Evolutionary conservation across 768 basidiomycete species (phyloP), one percentile per base, ranked within the genome.

Genomic region (Kwoniella bestiolae): DNA sequence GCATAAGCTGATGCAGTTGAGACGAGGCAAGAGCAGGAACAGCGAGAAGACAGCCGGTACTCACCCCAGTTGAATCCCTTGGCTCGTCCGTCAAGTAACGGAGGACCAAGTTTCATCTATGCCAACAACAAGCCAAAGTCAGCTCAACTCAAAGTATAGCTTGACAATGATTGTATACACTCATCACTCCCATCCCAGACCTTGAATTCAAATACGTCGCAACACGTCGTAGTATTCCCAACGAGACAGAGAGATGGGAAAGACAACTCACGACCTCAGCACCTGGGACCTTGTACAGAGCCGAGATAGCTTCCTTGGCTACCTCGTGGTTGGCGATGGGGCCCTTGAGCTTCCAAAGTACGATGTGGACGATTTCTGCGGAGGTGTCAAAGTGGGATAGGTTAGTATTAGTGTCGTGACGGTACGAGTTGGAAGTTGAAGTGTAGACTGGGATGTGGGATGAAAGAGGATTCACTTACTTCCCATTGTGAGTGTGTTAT

Each of bases 31-130:
- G 45, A 60, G 49, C 21, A 3, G 28, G 32, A 60, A 18, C 46
- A 26, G 34, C 14, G 5, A 26, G 28, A 5, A 9, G 50, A 21
- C 12, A 21, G 46, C 11, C 28, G 23, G 51, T 21, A 63, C 75
- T 63, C 31, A 80, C 79, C 79, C 66, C 66, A 79, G 60, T 80
- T 74, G 47, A 66, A 80, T 0, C 79, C 79, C 65, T 80, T 80
- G 28, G 76, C 72, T 12, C 79, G 59, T 32, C 63, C 79, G 26
- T 77, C 74, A 23, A 79, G 63, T 49, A 76, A 32, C 8, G 79
- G 75, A 4, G 77, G 75, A 61, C 76, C 77, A 35, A 80, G 75
- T 23, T 73, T 61, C 60, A 75, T 58, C 70, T 71, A 49, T 11
- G 18, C 18, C n/a, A 35, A 56, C 11, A 28, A 28, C 50, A 25